Percentiles rank a stretch among this genome's conserved stretches.
Evolutionary conservation across 805 yeast species (phyloP).

Genomic region (Cyberlindnera samutprakarnensis): DNA sequence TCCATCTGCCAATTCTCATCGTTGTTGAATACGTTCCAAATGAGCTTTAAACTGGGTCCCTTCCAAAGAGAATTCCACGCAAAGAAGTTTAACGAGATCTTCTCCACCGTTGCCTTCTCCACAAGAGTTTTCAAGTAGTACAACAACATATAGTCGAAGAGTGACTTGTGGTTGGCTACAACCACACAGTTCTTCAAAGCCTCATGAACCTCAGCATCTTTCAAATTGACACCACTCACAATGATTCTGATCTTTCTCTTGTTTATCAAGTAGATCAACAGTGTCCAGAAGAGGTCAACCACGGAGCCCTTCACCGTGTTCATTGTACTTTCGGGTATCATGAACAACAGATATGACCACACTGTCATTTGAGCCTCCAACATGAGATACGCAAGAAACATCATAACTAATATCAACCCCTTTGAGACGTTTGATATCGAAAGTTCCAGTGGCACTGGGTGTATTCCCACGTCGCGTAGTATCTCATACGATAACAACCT

Average conservation of each 20-base stretch:
- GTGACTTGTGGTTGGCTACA: constrained; percentile 56
- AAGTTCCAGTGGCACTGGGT: constrained; percentile 16
- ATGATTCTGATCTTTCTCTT: constrained; percentile 20
- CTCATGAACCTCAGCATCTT: constrained; percentile 13
- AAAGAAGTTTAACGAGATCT: constrained; percentile 40
- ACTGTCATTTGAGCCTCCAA: constrained; percentile 7
- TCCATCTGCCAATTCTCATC: constrained; percentile 63
- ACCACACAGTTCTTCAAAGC: constrained; percentile 28
- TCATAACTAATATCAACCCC: constrained; percentile 14
- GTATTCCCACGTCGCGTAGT: constrained; percentile 15
- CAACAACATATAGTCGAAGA: constrained; percentile 59
- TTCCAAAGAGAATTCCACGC: constrained; percentile 65
- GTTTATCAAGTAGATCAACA: constrained; percentile 14
- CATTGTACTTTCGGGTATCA: constrained; percentile 4
- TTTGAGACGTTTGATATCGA: constrained; percentile 11
- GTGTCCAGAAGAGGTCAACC: constrained; percentile 14
- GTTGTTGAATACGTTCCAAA: constrained; percentile 40
- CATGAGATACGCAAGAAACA: constrained; percentile 6
- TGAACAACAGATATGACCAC: constrained; percentile 3
- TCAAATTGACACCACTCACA: constrained; percentile 20
- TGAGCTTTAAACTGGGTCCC: constrained; percentile 45
- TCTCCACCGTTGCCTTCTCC: constrained; percentile 17
- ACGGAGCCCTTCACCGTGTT: not conserved
- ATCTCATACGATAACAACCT: no score
- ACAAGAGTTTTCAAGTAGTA: constrained; percentile 24